phyloP scores from a whole-genome alignment of 2,329 filamentous ascomycete genomes.

The Fusarium oligoseptatum region DNA sequence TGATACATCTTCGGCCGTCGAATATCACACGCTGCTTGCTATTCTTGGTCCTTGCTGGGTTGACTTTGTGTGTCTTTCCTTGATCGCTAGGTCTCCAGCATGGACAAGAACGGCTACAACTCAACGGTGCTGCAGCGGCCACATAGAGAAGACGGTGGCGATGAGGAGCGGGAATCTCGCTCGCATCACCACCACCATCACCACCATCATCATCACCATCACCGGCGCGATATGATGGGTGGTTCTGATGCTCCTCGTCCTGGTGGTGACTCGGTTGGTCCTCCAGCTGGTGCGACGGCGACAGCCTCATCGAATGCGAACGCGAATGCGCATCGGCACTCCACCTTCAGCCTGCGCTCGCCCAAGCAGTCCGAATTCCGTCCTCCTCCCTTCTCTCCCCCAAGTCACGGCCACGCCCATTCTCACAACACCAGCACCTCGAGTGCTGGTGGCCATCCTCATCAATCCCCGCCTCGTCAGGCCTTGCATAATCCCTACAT shows the following conservation, averaged over 20 bases:
- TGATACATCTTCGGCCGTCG: slow-evolving; percentile 39
- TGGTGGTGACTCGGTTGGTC: slow-evolving; percentile 26
- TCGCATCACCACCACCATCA: slow-evolving; percentile 52
- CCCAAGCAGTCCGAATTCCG: slow-evolving; percentile 61
- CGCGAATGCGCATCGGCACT: slow-evolving; percentile 55
- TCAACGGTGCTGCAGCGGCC: slow-evolving; percentile 65
- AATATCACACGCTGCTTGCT: slow-evolving; percentile 36
- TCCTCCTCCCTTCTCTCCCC: slow-evolving; percentile 49
- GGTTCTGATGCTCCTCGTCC: slow-evolving; percentile 44
- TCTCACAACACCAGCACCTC: slow-evolving; percentile 45
- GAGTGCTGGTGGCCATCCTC: slow-evolving; percentile 47
- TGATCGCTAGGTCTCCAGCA: slow-evolving; percentile 46
- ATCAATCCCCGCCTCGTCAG: slow-evolving; percentile 50
- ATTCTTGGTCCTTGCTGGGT: slow-evolving; percentile 11
- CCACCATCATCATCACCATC: slow-evolving; percentile 53
- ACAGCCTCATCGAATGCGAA: slow-evolving; percentile 39
- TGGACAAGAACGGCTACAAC: slow-evolving; percentile 62
- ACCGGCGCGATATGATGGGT: slow-evolving; percentile 63
- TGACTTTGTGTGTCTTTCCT: slow-evolving; percentile 25
- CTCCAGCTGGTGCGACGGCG: slow-evolving; percentile 35
- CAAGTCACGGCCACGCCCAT: slow-evolving; percentile 41
- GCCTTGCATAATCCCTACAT: slow-evolving; percentile 53
- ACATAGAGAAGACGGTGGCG: slow-evolving; percentile 54
- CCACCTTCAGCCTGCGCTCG: slow-evolving; percentile 64
- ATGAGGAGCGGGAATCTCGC: slow-evolving; percentile 51